These are phyloP conservation scores for Brasenia schreberi DNA, from an alignment of 164 flowering plant species.

Conservation along the genomic window DNA sequence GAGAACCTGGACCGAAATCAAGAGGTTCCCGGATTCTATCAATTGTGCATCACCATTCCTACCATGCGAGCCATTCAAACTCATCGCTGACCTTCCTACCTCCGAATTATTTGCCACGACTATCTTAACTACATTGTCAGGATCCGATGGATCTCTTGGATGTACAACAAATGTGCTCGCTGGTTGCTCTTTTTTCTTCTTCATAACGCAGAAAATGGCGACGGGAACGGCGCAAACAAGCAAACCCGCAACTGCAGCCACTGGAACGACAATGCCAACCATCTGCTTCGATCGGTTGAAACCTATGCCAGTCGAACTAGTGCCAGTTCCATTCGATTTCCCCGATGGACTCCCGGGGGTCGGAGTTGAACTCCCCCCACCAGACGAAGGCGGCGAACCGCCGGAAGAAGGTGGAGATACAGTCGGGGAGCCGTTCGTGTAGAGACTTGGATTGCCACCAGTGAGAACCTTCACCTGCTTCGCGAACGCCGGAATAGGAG, in stretches of 20 bases:
- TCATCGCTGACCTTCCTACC: constrained; percentile 19
- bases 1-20: constrained; percentile 58
- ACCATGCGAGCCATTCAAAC: constrained; percentile 20
- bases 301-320: neutral
- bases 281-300: neutral
- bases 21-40: constrained; percentile 42
- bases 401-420: neutral
- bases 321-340: neutral
- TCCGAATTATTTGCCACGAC: constrained; percentile 27
- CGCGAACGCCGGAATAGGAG: constrained; percentile 55
- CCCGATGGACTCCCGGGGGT: neutral
- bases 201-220: neutral
- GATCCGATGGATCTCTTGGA: constrained; percentile 49
- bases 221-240: neutral
- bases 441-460: constrained; percentile 30
- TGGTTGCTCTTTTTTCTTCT: neutral
- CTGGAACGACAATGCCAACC: neutral
- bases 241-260: neutral
- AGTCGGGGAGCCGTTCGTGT: neutral
- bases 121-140: constrained; percentile 37
- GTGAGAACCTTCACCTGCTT: constrained; percentile 23
- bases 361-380: neutral
- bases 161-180: constrained; percentile 35
- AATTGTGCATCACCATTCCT: constrained; percentile 16
- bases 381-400: neutral